Percentiles rank a stretch among this genome's conserved stretches.
Evolutionary conservation across 495 filamentous ascomycete genomes (phyloP).

Genomic region (Clavariopsis aquatica): DNA sequence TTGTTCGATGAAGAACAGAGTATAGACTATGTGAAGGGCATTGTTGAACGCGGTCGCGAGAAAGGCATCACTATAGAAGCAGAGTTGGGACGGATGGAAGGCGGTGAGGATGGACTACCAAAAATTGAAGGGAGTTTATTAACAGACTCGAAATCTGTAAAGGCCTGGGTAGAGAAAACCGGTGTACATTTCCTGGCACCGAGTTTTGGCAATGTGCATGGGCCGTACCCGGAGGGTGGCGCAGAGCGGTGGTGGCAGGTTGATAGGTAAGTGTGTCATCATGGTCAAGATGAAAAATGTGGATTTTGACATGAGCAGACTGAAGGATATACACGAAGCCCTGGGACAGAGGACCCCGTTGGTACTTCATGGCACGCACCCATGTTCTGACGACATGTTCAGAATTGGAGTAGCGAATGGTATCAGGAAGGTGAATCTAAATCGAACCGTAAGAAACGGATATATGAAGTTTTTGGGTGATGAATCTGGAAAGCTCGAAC

Average conservation of each 20-base stretch:
- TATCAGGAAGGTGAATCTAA: constrained; percentile 10
- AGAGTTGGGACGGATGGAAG: constrained; percentile 19
- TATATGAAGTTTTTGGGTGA: constrained; percentile 10
- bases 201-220: constrained; percentile 24
- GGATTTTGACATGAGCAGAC: neutral
- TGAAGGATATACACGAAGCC: constrained; percentile 1
- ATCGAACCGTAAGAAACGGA: constrained; percentile 4
- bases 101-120: constrained; percentile 10
- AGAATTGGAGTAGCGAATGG: constrained; percentile 1
- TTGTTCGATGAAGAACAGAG: constrained; percentile 20
- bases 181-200: constrained; percentile 20
- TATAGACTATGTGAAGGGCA: constrained; percentile 10
- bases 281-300: neutral
- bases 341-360: neutral
- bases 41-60: constrained; percentile 1
- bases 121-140: constrained; percentile 11
- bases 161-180: constrained; percentile 8
- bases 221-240: constrained; percentile 1
- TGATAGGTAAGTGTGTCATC: neutral
- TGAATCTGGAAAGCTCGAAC: constrained; percentile 5
- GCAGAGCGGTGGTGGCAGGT: constrained; percentile 18
- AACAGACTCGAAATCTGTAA: constrained; percentile 3
- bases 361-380: constrained; percentile 13
- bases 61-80: constrained; percentile 13
- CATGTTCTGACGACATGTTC: constrained; percentile 14